Conservation (phyloP, 345 rosid species). For the Salix viminalis region DNA sequence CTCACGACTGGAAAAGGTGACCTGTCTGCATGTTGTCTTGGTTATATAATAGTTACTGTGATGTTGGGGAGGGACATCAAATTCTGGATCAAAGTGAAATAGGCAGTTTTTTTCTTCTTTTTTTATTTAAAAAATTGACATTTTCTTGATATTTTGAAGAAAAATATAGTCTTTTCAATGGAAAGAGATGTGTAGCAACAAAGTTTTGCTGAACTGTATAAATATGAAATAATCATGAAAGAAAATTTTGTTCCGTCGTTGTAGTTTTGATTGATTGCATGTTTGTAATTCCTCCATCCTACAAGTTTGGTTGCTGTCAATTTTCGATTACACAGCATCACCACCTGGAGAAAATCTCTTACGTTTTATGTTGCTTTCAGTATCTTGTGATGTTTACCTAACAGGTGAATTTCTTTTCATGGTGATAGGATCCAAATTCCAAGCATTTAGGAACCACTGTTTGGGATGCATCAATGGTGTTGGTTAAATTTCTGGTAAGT, state of each 20-base stretch:
- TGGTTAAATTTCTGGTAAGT: constrained; percentile 75
- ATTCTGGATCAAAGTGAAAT: background rate
- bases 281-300: background rate
- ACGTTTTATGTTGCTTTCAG: background rate
- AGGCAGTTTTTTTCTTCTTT: background rate
- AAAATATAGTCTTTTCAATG: no score
- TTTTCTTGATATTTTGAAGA: no score
- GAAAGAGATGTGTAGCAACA: no score
- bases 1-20: background rate
- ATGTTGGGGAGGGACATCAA: background rate
- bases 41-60: no score
- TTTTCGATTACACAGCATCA: background rate
- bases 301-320: background rate
- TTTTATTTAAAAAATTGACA: no score
- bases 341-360: background rate
- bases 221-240: no score
- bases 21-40: no score
- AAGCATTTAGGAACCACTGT: constrained; percentile 93
- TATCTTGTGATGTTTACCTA: constrained; percentile 1
- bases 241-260: background rate
- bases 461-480: constrained; percentile 96
- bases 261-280: background rate
- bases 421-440: constrained; percentile 87
- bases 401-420: constrained; percentile 5
- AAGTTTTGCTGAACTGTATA: background rate